Evolutionary conservation across 371 early-diverging fungal genomes (phyloP).

Genomic region (Zychaea mexicana): DNA sequence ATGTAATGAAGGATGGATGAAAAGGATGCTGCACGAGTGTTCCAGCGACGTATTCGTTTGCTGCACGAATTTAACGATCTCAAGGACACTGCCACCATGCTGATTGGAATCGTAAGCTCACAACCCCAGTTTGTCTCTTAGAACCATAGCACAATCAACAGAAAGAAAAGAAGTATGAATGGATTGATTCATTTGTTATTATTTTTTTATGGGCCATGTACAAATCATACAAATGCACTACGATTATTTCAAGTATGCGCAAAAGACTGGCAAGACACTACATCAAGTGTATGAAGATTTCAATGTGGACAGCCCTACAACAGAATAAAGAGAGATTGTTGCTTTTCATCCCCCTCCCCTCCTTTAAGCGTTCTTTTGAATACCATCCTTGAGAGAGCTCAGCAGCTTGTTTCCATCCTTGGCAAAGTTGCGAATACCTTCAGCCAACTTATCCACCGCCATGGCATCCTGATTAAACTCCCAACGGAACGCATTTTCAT

Average conservation of each 20-base stretch:
- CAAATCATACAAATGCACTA: background rate
- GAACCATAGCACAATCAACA: background rate
- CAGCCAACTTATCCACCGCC: slow-evolving; percentile 97
- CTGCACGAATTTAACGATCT: slow-evolving; percentile 27
- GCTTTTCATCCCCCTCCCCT: too few species aligned
- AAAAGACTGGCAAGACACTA: slow-evolving; percentile 5
- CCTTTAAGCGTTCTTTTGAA: too few species aligned
- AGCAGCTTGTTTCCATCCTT: slow-evolving; percentile 85
- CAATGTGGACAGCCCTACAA: too few species aligned
- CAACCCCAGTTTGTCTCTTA: background rate
- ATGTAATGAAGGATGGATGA: slow-evolving; percentile 13
- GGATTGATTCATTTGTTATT: slow-evolving; percentile 1
- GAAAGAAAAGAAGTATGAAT: background rate
- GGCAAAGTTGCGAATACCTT: slow-evolving; percentile 96
- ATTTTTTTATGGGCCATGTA: background rate
- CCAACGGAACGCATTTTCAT: slow-evolving; percentile 95
- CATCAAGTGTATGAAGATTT: slow-evolving; percentile 3
- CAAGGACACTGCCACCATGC: slow-evolving; percentile 13
- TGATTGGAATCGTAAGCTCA: slow-evolving; percentile 14
- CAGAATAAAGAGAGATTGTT: too few species aligned
- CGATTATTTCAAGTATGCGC: too few species aligned
- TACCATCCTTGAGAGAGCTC: slow-evolving; percentile 4
- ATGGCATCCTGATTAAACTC: slow-evolving; percentile 96
- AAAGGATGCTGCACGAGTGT: slow-evolving; percentile 4
- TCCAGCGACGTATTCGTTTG: slow-evolving; percentile 10